Conservation (phyloP, 129 eudicot species). For the Saussurea involucrata region DNA sequence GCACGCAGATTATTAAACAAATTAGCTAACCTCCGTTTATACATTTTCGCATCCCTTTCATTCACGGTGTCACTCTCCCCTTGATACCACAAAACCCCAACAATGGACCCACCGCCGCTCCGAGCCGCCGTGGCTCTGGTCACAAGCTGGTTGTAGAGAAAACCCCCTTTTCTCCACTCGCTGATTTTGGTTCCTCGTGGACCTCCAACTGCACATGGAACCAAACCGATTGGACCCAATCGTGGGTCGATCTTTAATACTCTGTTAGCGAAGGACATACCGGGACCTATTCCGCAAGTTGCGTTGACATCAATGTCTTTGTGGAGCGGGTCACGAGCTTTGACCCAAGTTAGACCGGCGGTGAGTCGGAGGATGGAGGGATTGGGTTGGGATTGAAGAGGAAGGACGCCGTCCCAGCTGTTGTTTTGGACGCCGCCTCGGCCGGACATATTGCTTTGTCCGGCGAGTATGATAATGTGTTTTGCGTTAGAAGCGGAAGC, state of each 20-base stretch:
- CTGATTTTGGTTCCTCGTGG: conserved; percentile 44
- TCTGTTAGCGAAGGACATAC: conserved; percentile 58
- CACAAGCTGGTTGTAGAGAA: conserved; percentile 41
- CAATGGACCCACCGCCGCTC: conserved; percentile 45
- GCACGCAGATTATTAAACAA: conserved; percentile 34
- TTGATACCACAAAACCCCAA: conserved; percentile 63
- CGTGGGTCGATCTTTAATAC: conserved; percentile 29
- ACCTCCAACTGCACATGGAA: conserved; percentile 87
- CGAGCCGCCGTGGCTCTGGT: conserved; percentile 43
- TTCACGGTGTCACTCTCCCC: conserved; percentile 64
- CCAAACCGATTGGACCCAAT: conserved; percentile 56
- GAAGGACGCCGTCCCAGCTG: conserved; percentile 74
- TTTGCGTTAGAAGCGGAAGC: conserved; percentile 13
- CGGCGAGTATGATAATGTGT: conserved; percentile 67
- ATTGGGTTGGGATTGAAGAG: conserved; percentile 41
- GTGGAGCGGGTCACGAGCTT: conserved; percentile 79
- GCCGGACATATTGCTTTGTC: conserved; percentile 97
- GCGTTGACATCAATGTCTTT: conserved; percentile 48
- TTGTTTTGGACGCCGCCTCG: conserved; percentile 66
- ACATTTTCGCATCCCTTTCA: conserved; percentile 34
- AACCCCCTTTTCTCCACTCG: conserved; percentile 47
- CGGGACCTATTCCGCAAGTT: conserved; percentile 89
- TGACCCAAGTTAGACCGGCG: conserved; percentile 50
- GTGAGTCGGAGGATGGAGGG: conserved; percentile 37
- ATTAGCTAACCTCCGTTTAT: conserved; percentile 32